A percentile compares a stretch with the other conserved stretches of the same genome.
Conservation (phyloP, 805 yeast genomes). For the Priceomyces carsonii region DNA sequence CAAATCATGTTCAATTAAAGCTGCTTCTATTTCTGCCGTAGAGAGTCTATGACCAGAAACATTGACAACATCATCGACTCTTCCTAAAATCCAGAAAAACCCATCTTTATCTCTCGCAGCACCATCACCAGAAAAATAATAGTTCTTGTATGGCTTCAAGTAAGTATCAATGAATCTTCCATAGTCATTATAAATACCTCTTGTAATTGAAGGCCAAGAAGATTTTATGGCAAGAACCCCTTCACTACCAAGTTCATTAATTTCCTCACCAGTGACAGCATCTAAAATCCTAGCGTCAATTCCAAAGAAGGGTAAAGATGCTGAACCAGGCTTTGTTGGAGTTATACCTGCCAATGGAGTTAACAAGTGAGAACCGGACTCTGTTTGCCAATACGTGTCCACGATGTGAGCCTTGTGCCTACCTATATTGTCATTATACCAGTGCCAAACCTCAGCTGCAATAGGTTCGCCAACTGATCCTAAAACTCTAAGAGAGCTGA, state of each 20-base stretch:
- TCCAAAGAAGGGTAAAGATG: constrained; percentile 96
- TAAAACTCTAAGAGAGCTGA: constrained; percentile 82
- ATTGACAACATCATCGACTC: constrained; percentile 98
- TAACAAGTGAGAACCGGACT: constrained; percentile 93
- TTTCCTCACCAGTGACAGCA: constrained; percentile 86
- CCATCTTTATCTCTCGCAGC: constrained; percentile 98
- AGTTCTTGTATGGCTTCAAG: constrained; percentile 88
- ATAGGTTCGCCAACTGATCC: constrained; percentile 99
- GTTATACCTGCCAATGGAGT: constrained; percentile 94
- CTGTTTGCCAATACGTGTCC: constrained; percentile 99
- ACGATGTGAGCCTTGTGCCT: constrained; percentile 84
- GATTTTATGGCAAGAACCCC: constrained; percentile 90
- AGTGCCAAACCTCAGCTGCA: constrained; percentile 97
- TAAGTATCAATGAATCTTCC: constrained; percentile 86
- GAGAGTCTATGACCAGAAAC: constrained; percentile 97
- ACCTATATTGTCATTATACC: constrained; percentile 95
- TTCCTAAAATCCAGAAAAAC: constrained; percentile 95
- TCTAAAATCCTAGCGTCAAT: constrained; percentile 88
- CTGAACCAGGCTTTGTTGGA: constrained; percentile 96
- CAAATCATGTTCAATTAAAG: constrained; percentile 71
- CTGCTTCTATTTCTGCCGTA: constrained; percentile 98
- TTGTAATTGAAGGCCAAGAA: constrained; percentile 99
- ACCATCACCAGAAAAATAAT: constrained; percentile 97
- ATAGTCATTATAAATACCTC: constrained; percentile 91
- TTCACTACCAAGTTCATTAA: constrained; percentile 86